A percentile compares a stretch with the other conserved stretches of the same genome.
Conservation (phyloP, 2,329 filamentous ascomycete species). For the Fusarium circinatum region DNA sequence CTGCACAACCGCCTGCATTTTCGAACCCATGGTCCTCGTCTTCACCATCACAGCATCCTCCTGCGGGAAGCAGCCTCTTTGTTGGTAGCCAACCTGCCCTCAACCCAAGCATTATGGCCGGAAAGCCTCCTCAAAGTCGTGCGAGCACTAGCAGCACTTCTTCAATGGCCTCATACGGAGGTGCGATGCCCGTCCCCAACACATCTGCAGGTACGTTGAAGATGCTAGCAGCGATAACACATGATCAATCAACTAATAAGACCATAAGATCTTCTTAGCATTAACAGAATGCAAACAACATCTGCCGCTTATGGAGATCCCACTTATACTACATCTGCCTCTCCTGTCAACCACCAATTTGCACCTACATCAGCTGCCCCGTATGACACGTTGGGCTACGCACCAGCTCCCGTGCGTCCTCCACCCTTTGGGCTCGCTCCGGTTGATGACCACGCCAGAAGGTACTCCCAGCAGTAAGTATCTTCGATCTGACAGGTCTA, state of each 20-base stretch:
- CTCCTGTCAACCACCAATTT: conserved; percentile 73
- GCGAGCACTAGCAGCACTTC: conserved; percentile 67
- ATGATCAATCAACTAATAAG: conserved; percentile 64
- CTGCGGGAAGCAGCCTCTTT: conserved; percentile 71
- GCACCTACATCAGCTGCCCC: conserved; percentile 71
- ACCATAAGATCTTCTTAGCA: conserved; percentile 76
- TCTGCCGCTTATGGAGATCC: conserved; percentile 77
- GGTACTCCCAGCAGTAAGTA: conserved; percentile 88
- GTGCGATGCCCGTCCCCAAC: conserved; percentile 76
- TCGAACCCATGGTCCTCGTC: conserved; percentile 86
- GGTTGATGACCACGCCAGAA: conserved; percentile 67
- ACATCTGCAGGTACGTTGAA: conserved; percentile 72
- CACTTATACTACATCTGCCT: conserved; percentile 73
- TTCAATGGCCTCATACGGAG: conserved; percentile 75
- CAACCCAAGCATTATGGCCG: conserved; percentile 64
- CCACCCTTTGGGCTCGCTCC: conserved; percentile 65
- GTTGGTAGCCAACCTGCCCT: conserved; percentile 65
- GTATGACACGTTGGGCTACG: conserved; percentile 83
- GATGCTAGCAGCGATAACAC: neutral
- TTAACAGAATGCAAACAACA: conserved; percentile 71
- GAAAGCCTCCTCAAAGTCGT: conserved; percentile 58
- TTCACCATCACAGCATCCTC: conserved; percentile 54
- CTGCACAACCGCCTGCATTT: conserved; percentile 74
- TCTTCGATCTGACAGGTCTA: neutral
- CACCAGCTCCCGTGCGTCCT: conserved; percentile 70